phyloP scores from a whole-genome alignment of 2,329 filamentous ascomycete genomes.

The Pseudopithomyces maydicus region DNA sequence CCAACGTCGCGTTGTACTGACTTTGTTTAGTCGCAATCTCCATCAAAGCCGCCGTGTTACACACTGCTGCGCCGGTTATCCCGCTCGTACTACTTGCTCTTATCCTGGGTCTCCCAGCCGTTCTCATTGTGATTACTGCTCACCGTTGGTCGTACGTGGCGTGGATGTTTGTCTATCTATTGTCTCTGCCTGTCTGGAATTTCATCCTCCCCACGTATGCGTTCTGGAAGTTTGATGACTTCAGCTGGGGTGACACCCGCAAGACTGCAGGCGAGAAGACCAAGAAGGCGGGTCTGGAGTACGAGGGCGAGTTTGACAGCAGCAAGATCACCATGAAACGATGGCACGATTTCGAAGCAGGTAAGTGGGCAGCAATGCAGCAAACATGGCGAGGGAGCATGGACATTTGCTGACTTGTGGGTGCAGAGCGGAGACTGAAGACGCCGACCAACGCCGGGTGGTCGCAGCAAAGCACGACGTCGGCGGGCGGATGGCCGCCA shows the following conservation, averaged over 20 bases:
- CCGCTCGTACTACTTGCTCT: conserved; percentile 86
- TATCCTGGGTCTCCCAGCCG: conserved; percentile 89
- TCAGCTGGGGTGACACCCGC: conserved; percentile 97
- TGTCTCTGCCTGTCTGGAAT: conserved; percentile 96
- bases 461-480: conserved; percentile 42
- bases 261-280: conserved; percentile 91
- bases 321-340: conserved; percentile 99
- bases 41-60: conserved; percentile 67
- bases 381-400: conserved; percentile 18
- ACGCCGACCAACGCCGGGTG: conserved; percentile 39
- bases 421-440: conserved; percentile 50
- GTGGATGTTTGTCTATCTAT: conserved; percentile 96
- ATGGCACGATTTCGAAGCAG: conserved; percentile 90
- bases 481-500: conserved; percentile 38
- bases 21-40: conserved; percentile 73
- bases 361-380: conserved; percentile 45
- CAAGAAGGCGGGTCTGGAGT: conserved; percentile 84
- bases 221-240: conserved; percentile 99
- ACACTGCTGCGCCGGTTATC: conserved; percentile 74
- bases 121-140: conserved; percentile 91
- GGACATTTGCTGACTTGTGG: conserved; percentile 30
- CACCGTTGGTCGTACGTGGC: conserved; percentile 89
- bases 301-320: conserved; percentile 95
- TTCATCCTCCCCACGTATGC: conserved; percentile 92
- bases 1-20: conserved; percentile 27